Base-by-base conservation (phyloP, 805 yeast genomes). In the Teunomyces cretensis region DNA sequence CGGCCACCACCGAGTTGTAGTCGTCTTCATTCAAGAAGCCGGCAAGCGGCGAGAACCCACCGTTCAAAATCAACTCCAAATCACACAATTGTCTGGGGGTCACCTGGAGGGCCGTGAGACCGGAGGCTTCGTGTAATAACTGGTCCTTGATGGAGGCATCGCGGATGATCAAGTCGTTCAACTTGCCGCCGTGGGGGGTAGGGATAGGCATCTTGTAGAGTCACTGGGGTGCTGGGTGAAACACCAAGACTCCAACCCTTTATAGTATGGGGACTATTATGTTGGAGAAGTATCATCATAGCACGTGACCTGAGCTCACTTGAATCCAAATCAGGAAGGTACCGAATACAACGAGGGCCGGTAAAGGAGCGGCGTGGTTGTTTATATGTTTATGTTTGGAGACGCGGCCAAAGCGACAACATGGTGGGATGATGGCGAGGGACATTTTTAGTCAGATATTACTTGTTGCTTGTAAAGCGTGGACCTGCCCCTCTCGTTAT, bases 21-120 rank as follows among this genome's bases (percentile, higher is more conserved):
- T 86, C 92, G 43, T 73, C 74, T 68, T 86, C 77, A 57, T 72
- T 78, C 58, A 86, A 67, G 68, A 81, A 85, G 15, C 87, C 90
- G 33, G 75, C 72, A 63, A 83, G 70, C 13, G 94, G 98, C 32
- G 97, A 89, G 65, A 91, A 91, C 4, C 97, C 97, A 66, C 98
- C 98, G 58, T 86, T 86, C 49, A 92, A 71, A 61, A 91, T 88
- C 66, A 92, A 76, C 71, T 91, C 98, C 60, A 92, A 72, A 67
- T 91, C 98, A 68, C 98, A 91, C 45, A 91, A 74, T 66, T 91
- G 97, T 64, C 98, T 85, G 51, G 82, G 92, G 28, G 95, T 84
- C 53, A 91, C 75, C 9, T 66, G 68, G 41, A 79, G 64, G n/a
- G 75, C 58, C 16, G 74, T 68, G 43, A 82, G 73, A 11, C 68